Evolutionary conservation across 2,329 filamentous ascomycete genomes (phyloP).

Genomic region (Colletotrichum sp.): DNA sequence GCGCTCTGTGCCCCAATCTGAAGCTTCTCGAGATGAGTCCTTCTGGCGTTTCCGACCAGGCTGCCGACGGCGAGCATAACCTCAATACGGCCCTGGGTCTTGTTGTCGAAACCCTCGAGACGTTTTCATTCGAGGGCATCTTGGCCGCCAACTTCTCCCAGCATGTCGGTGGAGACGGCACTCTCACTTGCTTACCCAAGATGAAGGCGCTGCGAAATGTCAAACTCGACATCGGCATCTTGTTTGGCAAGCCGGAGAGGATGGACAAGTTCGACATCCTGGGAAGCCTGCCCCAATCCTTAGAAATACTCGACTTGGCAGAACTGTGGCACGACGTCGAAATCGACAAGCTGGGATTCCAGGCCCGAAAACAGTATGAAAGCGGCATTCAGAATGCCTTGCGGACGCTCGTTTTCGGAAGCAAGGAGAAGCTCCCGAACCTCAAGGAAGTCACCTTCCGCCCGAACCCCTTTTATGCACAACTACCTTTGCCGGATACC

Average conservation of each 20-base stretch:
- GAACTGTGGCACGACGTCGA: slow-evolving; percentile 18
- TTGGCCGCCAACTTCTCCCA: slow-evolving; percentile 13
- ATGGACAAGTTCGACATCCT: slow-evolving; percentile 3
- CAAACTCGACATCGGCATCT: slow-evolving; percentile 11
- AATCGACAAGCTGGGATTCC: neutral
- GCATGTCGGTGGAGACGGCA: slow-evolving; percentile 15
- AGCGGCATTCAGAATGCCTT: slow-evolving; percentile 35
- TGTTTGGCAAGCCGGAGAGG: neutral
- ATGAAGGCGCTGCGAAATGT: slow-evolving; percentile 17
- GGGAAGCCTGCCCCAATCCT: neutral
- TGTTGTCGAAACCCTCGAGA: slow-evolving; percentile 11
- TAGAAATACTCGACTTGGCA: slow-evolving; percentile 14
- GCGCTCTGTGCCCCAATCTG: slow-evolving; percentile 17
- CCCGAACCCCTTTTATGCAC: slow-evolving; percentile 12
- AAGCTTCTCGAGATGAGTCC: slow-evolving; percentile 19
- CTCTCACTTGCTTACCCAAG: slow-evolving; percentile 4
- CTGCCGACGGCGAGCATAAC: slow-evolving; percentile 19
- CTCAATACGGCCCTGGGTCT: slow-evolving; percentile 15
- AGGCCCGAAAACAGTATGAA: slow-evolving; percentile 27
- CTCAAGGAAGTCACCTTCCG: slow-evolving; percentile 18
- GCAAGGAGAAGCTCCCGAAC: neutral
- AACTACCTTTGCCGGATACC: slow-evolving; percentile 10
- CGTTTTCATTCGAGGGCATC: slow-evolving; percentile 16
- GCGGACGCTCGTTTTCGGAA: slow-evolving; percentile 32
- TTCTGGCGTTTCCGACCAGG: slow-evolving; percentile 9